Conservation (phyloP, 2,329 filamentous ascomycete species). For the Plectosphaerella cucumerina region DNA sequence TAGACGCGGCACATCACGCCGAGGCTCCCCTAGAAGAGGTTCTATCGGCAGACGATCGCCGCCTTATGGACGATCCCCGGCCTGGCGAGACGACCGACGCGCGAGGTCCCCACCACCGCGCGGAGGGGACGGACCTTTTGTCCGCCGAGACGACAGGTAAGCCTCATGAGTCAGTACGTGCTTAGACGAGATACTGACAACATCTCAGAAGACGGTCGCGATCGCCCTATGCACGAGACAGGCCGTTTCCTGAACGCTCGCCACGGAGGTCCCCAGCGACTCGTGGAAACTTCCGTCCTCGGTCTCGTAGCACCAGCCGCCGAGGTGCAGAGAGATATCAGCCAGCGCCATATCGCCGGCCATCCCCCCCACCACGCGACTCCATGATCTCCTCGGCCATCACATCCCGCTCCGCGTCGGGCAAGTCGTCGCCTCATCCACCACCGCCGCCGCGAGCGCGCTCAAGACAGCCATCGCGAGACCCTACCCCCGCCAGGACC, state of each 20-base stretch:
- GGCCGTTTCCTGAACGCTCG: slow-evolving; percentile 30
- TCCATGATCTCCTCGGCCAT: slow-evolving; percentile 46
- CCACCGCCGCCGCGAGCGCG: slow-evolving; percentile 40
- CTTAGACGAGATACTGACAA: neutral
- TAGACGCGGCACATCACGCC: slow-evolving; percentile 26
- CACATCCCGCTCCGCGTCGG: slow-evolving; percentile 45
- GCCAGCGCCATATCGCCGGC: slow-evolving; percentile 33
- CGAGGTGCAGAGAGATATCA: slow-evolving; percentile 36
- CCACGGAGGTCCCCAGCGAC: slow-evolving; percentile 30
- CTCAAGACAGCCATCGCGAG: slow-evolving; percentile 41
- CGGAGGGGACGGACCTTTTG: slow-evolving; percentile 22
- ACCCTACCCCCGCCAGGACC: slow-evolving; percentile 26
- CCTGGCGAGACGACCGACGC: slow-evolving; percentile 14
- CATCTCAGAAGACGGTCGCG: slow-evolving; percentile 46
- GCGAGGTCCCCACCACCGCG: slow-evolving; percentile 12
- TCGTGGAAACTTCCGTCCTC: slow-evolving; percentile 45
- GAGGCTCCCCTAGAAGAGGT: slow-evolving; percentile 29
- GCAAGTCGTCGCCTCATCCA: slow-evolving; percentile 49
- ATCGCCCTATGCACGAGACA: slow-evolving; percentile 48
- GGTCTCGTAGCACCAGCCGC: slow-evolving; percentile 47
- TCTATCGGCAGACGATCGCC: slow-evolving; percentile 25
- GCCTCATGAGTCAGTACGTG: neutral
- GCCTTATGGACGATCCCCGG: slow-evolving; percentile 20
- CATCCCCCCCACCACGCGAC: slow-evolving; percentile 43
- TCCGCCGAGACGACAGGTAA: slow-evolving; percentile 38